Percentiles rank a stretch among this genome's conserved stretches.
These are phyloP conservation scores for Aspergillus ustus DNA, from an alignment of 2,329 filamentous ascomycete species.

Conservation along the genomic window DNA sequence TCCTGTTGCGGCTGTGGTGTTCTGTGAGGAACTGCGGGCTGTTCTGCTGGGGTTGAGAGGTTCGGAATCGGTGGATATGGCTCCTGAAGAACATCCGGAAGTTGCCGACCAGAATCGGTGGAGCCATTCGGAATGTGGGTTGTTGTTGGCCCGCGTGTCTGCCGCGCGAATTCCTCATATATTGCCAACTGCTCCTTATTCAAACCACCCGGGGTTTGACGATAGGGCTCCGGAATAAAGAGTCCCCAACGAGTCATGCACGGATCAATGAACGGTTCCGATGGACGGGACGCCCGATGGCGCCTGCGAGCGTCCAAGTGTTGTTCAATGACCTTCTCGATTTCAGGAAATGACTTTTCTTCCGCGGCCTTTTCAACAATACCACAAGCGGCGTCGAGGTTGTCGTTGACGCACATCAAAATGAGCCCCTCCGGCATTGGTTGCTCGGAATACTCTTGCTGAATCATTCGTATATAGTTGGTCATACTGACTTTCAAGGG, in stretches of 20 bases:
- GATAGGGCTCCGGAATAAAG: slow-evolving; percentile 92
- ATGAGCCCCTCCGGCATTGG: slow-evolving; percentile 92
- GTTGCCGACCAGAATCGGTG: slow-evolving; percentile 63
- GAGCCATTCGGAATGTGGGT: slow-evolving; percentile 60
- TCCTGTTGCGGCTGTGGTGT: slow-evolving; percentile 57
- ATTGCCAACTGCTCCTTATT: slow-evolving; percentile 93
- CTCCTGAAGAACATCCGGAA: slow-evolving; percentile 67
- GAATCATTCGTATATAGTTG: slow-evolving; percentile 91
- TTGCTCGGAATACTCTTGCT: slow-evolving; percentile 65
- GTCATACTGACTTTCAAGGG: slow-evolving; percentile 94
- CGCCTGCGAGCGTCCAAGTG: slow-evolving; percentile 78
- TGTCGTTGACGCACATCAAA: slow-evolving; percentile 98
- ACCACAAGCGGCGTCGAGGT: slow-evolving; percentile 88
- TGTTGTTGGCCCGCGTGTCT: slow-evolving; percentile 68
- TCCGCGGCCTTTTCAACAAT: slow-evolving; percentile 97
- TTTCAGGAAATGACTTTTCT: slow-evolving; percentile 88
- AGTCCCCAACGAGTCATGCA: slow-evolving; percentile 87
- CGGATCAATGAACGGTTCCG: slow-evolving; percentile 82
- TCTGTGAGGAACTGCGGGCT: slow-evolving; percentile 64
- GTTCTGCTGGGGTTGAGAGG: slow-evolving; percentile 65
- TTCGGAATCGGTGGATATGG: slow-evolving; percentile 63
- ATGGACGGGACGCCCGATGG: slow-evolving; percentile 74
- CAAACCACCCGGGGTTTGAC: slow-evolving; percentile 78
- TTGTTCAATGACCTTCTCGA: slow-evolving; percentile 86
- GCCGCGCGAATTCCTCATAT: slow-evolving; percentile 93